Evolutionary conservation across 768 basidiomycete genomes (phyloP).

Genomic region (Austroboletus eburneus): DNA sequence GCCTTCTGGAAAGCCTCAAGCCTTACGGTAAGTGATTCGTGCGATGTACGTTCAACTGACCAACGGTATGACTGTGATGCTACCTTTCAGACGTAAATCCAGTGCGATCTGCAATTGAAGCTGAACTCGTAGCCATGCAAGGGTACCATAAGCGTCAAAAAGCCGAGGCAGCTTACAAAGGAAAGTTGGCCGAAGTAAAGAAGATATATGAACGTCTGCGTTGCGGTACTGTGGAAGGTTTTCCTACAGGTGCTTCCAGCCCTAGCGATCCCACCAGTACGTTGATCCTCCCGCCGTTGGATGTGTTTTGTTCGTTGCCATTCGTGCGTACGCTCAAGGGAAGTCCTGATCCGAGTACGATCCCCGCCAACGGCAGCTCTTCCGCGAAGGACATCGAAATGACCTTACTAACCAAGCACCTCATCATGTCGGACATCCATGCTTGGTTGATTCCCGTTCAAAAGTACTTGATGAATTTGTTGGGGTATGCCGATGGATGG

Average conservation of each 20-base stretch:
- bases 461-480: conserved; percentile 37
- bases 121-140: conserved; percentile 25
- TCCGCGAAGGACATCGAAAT: conserved; percentile 18
- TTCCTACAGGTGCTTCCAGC: not conserved
- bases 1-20: conserved; percentile 36
- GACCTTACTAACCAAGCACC: conserved; percentile 29
- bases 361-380: not conserved
- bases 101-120: conserved; percentile 22
- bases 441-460: conserved; percentile 48
- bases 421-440: conserved; percentile 42
- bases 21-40: conserved; percentile 31
- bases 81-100: conserved; percentile 15
- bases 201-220: conserved; percentile 45
- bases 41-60: not conserved
- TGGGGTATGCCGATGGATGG: conserved; percentile 52
- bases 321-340: conserved; percentile 36
- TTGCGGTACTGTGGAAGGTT: conserved; percentile 18
- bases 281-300: conserved; percentile 40
- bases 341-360: conserved; percentile 16
- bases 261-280: not conserved
- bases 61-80: not conserved
- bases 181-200: conserved; percentile 34
- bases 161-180: conserved; percentile 24
- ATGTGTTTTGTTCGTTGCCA: conserved; percentile 47
- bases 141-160: conserved; percentile 26